These are phyloP conservation scores for Chlorella sp. DNA, from an alignment of 139 green algal species.

Conservation along the genomic window DNA sequence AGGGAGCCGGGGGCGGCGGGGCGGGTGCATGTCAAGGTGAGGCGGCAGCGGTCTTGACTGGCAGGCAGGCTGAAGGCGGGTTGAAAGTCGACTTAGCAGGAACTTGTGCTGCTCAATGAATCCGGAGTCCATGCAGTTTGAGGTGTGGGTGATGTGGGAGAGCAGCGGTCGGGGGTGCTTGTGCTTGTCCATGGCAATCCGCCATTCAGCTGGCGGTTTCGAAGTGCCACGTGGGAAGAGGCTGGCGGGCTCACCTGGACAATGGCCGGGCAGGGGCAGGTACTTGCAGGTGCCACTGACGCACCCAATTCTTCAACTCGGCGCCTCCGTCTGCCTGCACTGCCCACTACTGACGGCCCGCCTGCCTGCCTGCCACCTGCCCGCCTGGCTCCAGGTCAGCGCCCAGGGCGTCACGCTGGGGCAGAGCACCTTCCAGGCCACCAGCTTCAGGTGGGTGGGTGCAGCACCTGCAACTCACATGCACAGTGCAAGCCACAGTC, in stretches of 20 bases:
- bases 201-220: too few relatives aligned
- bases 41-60: background rate
- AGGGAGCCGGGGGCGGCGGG: background rate
- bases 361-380: background rate
- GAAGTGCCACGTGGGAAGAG: too few relatives aligned
- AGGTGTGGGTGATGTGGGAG: background rate
- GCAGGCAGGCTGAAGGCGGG: too few relatives aligned
- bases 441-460: background rate
- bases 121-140: background rate
- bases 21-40: conserved; percentile 19
- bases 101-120: too few relatives aligned
- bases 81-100: too few relatives aligned
- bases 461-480: background rate
- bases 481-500: too few relatives aligned
- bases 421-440: conserved; percentile 14
- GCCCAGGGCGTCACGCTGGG: conserved; percentile 16
- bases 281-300: too few relatives aligned
- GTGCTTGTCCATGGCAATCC: background rate
- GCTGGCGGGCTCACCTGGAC: too few relatives aligned
- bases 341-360: background rate
- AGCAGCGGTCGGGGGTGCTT: too few relatives aligned
- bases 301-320: too few relatives aligned
- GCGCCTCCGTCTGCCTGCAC: background rate
- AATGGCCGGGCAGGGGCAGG: too few relatives aligned
- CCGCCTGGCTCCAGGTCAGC: background rate